Evolutionary conservation across 1,139 yeast species (phyloP).

Genomic region (Diutina catenulata): DNA sequence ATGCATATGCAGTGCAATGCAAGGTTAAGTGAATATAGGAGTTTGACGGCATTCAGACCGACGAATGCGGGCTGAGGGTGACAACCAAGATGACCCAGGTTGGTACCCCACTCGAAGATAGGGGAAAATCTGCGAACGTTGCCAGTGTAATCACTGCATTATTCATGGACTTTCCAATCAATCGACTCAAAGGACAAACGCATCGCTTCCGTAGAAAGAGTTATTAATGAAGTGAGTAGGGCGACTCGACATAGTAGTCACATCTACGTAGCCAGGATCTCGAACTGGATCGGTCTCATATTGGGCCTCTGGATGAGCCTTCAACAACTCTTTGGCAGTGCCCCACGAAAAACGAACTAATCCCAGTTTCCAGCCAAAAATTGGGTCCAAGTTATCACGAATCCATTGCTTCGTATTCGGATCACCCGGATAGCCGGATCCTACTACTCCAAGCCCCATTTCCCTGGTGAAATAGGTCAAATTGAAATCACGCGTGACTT

Average conservation of each 20-base stretch:
- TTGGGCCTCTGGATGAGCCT: conserved; percentile 34
- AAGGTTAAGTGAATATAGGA: too few species aligned
- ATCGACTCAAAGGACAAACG: not conserved
- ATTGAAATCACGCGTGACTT: conserved; percentile 81
- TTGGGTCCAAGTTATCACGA: conserved; percentile 43
- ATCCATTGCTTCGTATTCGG: conserved; percentile 77
- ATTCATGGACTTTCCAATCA: too few species aligned
- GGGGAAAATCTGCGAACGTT: too few species aligned
- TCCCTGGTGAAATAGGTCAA: conserved; percentile 26
- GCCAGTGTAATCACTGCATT: too few species aligned
- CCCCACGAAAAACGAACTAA: conserved; percentile 89
- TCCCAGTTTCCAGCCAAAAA: conserved; percentile 79
- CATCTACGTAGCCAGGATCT: conserved; percentile 1
- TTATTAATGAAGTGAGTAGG: not conserved
- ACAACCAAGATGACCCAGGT: too few species aligned
- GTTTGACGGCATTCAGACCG: too few species aligned
- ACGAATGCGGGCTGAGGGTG: too few species aligned
- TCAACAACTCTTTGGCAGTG: conserved; percentile 68
- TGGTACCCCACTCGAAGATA: too few species aligned
- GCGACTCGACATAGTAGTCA: not conserved
- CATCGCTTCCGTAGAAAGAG: not conserved
- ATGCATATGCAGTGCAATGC: too few species aligned
- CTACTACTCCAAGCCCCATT: conserved; percentile 32
- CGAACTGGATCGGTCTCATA: not conserved
- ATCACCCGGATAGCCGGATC: conserved; percentile 94